A percentile compares a stretch with the other conserved stretches of the same genome.
Conservation (phyloP, 176 grass and related monocot genomes). For the Dendrocalamus sinicus region DNA sequence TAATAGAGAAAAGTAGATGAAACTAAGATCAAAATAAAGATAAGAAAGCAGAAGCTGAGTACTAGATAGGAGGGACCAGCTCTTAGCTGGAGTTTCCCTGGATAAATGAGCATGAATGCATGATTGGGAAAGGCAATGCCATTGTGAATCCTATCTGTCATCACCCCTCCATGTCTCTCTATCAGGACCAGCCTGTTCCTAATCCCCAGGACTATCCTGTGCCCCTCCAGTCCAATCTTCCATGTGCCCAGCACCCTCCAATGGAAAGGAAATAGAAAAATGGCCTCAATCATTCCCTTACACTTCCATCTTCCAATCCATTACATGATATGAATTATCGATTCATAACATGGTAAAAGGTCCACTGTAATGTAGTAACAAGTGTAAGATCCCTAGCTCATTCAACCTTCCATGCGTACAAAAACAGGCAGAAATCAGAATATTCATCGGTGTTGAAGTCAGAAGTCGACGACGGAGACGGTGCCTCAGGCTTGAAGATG, state of each 20-base stretch:
- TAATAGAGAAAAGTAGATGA: neutral
- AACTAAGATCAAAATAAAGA: conserved; percentile 35
- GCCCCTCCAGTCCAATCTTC: conserved; percentile 49
- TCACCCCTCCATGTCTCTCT: conserved; percentile 41
- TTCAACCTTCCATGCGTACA: conserved; percentile 93
- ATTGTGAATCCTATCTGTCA: conserved; percentile 54
- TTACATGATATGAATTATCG: conserved; percentile 49
- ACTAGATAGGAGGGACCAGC: conserved; percentile 42
- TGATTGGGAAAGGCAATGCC: conserved; percentile 47
- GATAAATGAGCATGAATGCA: conserved; percentile 53
- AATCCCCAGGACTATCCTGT: conserved; percentile 55
- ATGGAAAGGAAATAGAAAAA: conserved; percentile 15
- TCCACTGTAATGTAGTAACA: conserved; percentile 35
- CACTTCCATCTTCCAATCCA: conserved; percentile 31
- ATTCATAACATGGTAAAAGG: conserved; percentile 44
- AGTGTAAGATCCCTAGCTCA: conserved; percentile 40
- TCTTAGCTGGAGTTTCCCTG: conserved; percentile 54
- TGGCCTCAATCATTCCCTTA: conserved; percentile 26
- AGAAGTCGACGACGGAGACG: neutral
- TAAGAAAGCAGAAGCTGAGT: conserved; percentile 30
- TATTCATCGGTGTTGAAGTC: conserved; percentile 11
- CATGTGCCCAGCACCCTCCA: conserved; percentile 47
- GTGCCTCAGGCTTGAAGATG: conserved; percentile 79
- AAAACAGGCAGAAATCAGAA: conserved; percentile 78
- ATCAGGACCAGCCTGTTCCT: conserved; percentile 61